Base-by-base conservation (phyloP, 495 filamentous ascomycete species). In the Lasiosphaeria hispida region DNA sequence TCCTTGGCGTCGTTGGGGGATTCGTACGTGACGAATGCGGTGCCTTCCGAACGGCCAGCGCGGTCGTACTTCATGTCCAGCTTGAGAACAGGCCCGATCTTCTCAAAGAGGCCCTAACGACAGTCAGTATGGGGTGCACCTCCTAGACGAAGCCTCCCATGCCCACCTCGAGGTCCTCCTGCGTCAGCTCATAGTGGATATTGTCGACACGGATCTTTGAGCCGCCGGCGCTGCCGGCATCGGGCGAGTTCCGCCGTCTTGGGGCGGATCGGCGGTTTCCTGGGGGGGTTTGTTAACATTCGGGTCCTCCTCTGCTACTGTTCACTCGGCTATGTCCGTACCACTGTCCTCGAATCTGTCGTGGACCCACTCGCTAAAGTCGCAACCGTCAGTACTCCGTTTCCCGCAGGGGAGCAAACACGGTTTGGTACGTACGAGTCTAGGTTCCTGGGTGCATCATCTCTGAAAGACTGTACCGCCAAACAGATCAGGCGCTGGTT, bases 161-260 rank as follows among this genome's bases (percentile, higher is more conserved):
- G 58, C 76, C 48, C 82, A 93, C 93, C 66, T 90, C 80, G 48
- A 97, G 82, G 66, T 97, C 93, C 33, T 84, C 85, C 71, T 93
- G 87, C 19, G 88, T 91, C 54, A 97, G 82, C 41, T 97, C 93
- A 73, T 96, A 97, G 73, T 97, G 93, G 48, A 97, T 74, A 69
- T 96, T 96, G 59, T 96, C 91, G 47, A 97, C 87, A 53, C 87
- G 87, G 60, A 97, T 72, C 71, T 90, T 92, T 48, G 86, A 79
- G 64, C 88, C 84, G 30, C 75, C 61, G 38, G 76, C 55, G n/a
- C 81, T 73, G 69, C 76, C 80, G 64, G 14, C 69, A 23, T 81
- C 81, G 17, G 76, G 76, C 45, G 81, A 81, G 40, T 77, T 70
- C 40, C 71, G 66, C 56, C 74, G 70, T 60, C 73, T 67, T 7